These are phyloP conservation scores for Populus alba DNA, from an alignment of 345 rosid species.

Conservation along the genomic window DNA sequence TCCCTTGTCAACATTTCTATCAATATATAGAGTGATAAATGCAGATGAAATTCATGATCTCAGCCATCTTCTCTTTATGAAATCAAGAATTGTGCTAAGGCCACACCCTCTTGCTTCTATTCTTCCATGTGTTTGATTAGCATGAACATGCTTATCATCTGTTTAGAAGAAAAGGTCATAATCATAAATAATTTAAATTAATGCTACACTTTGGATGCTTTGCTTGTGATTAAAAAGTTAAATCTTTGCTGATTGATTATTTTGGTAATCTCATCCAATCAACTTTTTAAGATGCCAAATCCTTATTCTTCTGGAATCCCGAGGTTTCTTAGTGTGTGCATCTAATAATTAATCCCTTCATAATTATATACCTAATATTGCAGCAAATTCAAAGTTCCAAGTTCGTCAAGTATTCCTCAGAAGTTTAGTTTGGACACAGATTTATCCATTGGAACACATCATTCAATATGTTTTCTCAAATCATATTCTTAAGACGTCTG, in stretches of 20 bases:
- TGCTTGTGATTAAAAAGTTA: conserved; percentile 2
- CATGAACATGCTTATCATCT: no score
- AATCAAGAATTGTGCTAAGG: no score
- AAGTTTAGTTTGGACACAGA: neutral
- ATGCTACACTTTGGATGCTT: conserved; percentile 14
- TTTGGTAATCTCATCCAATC: neutral
- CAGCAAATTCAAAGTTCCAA: neutral
- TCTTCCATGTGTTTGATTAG: no score
- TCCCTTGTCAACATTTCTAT: conserved; percentile 2
- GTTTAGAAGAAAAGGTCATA: no score
- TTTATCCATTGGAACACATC: neutral
- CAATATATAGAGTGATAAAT: neutral
- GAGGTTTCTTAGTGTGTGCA: conserved; percentile 27
- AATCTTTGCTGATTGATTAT: conserved; percentile 15
- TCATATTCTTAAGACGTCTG: neutral
- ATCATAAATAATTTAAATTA: no score
- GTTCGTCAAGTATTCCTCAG: neutral
- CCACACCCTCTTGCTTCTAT: no score
- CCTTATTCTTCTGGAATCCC: conserved; percentile 32
- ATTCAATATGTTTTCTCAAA: neutral
- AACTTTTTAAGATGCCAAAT: conserved; percentile 28
- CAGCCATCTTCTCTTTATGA: neutral
- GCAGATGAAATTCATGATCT: neutral
- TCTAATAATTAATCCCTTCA: neutral
- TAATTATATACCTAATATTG: neutral